Percentiles rank a stretch among this genome's conserved stretches.
Conservation (phyloP, 192 early-diverging fungal genomes). For the Chytriomyces sp. region DNA sequence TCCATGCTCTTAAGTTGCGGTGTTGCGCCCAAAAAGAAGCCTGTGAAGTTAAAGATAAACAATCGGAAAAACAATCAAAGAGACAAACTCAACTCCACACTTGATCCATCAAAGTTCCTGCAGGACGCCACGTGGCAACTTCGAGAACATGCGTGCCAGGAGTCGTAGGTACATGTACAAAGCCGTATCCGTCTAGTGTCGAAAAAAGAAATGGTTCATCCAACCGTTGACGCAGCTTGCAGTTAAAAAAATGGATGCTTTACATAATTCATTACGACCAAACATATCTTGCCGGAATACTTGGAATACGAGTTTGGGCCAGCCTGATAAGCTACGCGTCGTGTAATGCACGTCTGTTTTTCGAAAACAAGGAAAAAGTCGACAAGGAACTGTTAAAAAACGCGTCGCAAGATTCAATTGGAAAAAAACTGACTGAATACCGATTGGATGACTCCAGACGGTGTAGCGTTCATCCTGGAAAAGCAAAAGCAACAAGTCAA, state of each 20-base stretch:
- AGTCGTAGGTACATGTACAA: slow-evolving; percentile 57
- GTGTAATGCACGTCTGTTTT: slow-evolving; percentile 59
- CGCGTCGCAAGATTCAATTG: not conserved
- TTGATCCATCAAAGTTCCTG: slow-evolving; percentile 48
- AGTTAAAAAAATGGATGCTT: not conserved
- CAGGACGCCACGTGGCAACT: slow-evolving; percentile 58
- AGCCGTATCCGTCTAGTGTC: slow-evolving; percentile 59
- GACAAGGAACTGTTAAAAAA: not conserved
- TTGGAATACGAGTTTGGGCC: slow-evolving; percentile 64
- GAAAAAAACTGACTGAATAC: slow-evolving; percentile 21
- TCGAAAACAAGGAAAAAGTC: not conserved
- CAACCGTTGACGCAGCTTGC: not conserved
- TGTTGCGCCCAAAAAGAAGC: slow-evolving; percentile 56
- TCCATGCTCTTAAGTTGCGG: slow-evolving; percentile 55
- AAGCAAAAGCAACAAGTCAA: slow-evolving; percentile 9
- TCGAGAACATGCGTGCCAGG: slow-evolving; percentile 59
- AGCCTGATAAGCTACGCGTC: slow-evolving; percentile 55
- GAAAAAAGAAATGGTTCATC: not conserved
- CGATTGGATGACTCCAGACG: slow-evolving; percentile 65
- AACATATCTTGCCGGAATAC: slow-evolving; percentile 57
- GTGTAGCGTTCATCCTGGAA: slow-evolving; percentile 49
- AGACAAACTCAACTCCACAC: slow-evolving; percentile 49
- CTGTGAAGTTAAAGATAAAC: slow-evolving; percentile 28
- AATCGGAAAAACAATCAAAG: not conserved
- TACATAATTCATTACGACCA: slow-evolving; percentile 63